These are phyloP conservation scores for Silene latifolia DNA, from an alignment of 148 eudicot species.

Conservation along the genomic window DNA sequence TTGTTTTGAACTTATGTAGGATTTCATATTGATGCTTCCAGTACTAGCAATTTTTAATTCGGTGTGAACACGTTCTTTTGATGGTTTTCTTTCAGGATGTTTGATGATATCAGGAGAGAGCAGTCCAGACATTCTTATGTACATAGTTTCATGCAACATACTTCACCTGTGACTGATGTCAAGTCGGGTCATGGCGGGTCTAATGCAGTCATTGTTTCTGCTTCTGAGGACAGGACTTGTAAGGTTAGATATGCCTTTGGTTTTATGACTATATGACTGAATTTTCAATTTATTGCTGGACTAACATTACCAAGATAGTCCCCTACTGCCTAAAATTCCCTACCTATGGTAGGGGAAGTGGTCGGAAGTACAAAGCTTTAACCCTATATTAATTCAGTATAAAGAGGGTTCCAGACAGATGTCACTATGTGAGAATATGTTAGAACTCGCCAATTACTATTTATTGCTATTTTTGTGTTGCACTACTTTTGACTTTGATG, in stretches of 20 bases:
- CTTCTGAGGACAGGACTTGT: conserved; percentile 90
- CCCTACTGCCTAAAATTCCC: neutral
- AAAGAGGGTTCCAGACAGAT: too few species aligned
- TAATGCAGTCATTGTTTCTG: conserved; percentile 75
- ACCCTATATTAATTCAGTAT: too few species aligned
- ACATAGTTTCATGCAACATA: conserved; percentile 76
- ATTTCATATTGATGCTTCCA: neutral
- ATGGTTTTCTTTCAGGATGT: conserved; percentile 48
- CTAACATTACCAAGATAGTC: neutral
- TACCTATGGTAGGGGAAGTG: neutral
- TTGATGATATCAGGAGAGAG: conserved; percentile 58
- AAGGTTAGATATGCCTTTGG: conserved; percentile 42
- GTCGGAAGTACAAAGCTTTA: neutral
- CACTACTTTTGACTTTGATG: too few species aligned
- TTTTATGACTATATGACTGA: neutral
- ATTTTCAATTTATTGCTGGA: neutral
- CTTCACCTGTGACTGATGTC: conserved; percentile 66
- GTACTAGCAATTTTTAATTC: neutral
- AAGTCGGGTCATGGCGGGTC: conserved; percentile 76
- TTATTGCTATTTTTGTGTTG: too few species aligned
- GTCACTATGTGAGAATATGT: too few species aligned
- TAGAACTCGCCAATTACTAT: too few species aligned
- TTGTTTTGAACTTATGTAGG: neutral
- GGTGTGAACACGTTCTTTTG: neutral
- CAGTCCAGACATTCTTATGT: conserved; percentile 52